A percentile compares a stretch with the other conserved stretches of the same genome.
phyloP scores from a whole-genome alignment of 805 yeast species.

The Starmerella bacillaris region DNA sequence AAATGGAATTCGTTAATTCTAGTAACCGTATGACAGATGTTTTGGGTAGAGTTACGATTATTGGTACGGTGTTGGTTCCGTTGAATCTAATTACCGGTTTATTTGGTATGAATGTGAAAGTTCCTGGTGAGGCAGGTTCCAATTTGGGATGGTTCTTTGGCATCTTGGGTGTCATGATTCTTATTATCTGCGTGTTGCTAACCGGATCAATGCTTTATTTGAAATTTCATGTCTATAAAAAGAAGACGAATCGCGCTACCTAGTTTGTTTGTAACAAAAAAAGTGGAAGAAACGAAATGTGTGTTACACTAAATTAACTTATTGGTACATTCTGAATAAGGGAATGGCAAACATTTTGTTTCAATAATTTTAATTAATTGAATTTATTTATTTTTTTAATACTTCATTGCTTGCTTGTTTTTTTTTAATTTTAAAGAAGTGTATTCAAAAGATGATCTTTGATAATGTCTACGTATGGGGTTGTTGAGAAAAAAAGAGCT shows the following conservation, averaged over 20 bases:
- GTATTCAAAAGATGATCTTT: too few species aligned
- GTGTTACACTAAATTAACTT: too few species aligned
- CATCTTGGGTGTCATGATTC: slow-evolving; percentile 36
- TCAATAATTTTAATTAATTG: too few species aligned
- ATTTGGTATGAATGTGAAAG: slow-evolving; percentile 86
- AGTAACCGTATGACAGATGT: slow-evolving; percentile 73
- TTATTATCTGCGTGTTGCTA: slow-evolving; percentile 27
- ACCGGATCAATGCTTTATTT: slow-evolving; percentile 23
- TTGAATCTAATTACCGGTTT: slow-evolving; percentile 77
- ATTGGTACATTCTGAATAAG: too few species aligned
- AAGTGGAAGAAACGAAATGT: too few species aligned
- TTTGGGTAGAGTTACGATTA: slow-evolving; percentile 70
- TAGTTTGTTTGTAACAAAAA: not conserved
- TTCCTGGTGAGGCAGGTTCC: slow-evolving; percentile 47
- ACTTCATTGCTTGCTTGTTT: too few species aligned
- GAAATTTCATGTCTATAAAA: not conserved
- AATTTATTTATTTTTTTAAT: too few species aligned
- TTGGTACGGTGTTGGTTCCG: slow-evolving; percentile 83
- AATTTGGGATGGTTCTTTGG: slow-evolving; percentile 51
- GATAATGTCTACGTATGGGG: too few species aligned
- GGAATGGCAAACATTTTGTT: too few species aligned
- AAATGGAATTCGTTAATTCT: slow-evolving; percentile 77
- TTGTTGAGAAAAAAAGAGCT: too few species aligned
- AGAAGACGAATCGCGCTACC: not conserved
- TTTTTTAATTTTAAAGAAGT: too few species aligned